These are phyloP conservation scores for Malus hybrid DNA, from an alignment of 331 rosid genomes.

Conservation along the genomic window DNA sequence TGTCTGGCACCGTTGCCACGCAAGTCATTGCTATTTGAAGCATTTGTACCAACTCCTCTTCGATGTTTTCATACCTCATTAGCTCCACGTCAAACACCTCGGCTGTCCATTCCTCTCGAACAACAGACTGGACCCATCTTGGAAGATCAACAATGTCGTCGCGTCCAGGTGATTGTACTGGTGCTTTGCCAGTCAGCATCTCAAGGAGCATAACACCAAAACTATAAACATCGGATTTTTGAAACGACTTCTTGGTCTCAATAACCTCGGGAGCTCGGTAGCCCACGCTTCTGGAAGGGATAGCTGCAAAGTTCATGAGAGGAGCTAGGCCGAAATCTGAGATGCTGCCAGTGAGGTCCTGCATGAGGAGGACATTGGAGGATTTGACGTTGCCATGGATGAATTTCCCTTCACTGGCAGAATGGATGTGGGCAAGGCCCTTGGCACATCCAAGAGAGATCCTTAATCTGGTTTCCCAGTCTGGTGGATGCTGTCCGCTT, in stretches of 20 bases:
- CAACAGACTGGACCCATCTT: constrained; percentile 84
- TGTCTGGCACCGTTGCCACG: constrained; percentile 61
- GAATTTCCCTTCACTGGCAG: constrained; percentile 56
- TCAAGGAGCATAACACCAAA: constrained; percentile 87
- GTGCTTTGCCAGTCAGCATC: constrained; percentile 80
- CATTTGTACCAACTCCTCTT: constrained; percentile 93
- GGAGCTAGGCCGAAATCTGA: constrained; percentile 77
- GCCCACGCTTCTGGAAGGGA: constrained; percentile 51
- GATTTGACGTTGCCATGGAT: constrained; percentile 88
- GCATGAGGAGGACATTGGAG: constrained; percentile 66
- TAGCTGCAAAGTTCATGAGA: constrained; percentile 34
- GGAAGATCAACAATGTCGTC: constrained; percentile 78
- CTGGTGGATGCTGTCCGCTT: constrained; percentile 48
- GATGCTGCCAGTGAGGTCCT: constrained; percentile 54
- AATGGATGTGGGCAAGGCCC: constrained; percentile 79
- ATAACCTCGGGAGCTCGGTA: constrained; percentile 73
- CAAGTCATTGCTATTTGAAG: constrained; percentile 92
- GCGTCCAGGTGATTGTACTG: constrained; percentile 63
- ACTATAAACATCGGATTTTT: constrained; percentile 71
- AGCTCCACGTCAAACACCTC: constrained; percentile 93
- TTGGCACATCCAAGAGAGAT: constrained; percentile 70
- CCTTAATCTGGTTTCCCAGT: constrained; percentile 78
- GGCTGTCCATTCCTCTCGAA: constrained; percentile 88
- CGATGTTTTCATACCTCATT: constrained; percentile 60
- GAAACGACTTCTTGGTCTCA: constrained; percentile 50